Conservation (phyloP, 805 yeast species). For the Candida vartiovaarae region DNA sequence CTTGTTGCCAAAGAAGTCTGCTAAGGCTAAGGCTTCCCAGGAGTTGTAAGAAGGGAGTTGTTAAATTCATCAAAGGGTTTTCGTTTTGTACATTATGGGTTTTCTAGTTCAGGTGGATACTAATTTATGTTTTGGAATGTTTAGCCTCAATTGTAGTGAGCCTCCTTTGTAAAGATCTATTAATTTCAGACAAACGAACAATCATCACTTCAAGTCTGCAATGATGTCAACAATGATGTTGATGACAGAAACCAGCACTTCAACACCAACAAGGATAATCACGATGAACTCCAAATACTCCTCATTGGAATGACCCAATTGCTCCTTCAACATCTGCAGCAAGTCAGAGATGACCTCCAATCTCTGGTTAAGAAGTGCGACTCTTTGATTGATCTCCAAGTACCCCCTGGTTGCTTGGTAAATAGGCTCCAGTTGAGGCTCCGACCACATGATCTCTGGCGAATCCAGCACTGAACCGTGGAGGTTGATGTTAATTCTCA, state of each 20-base stretch:
- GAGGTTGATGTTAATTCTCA: constrained; percentile 72
- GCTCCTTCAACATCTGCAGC: constrained; percentile 94
- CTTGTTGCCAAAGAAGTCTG: constrained; percentile 74
- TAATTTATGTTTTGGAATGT: constrained; percentile 17
- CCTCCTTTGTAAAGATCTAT: not conserved
- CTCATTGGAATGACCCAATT: constrained; percentile 89
- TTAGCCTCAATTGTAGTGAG: not conserved
- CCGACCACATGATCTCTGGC: constrained; percentile 98
- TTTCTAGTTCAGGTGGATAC: constrained; percentile 21
- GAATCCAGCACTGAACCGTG: constrained; percentile 90
- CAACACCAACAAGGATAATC: constrained; percentile 84
- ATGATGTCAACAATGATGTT: constrained; percentile 62
- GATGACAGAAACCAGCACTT: constrained; percentile 79
- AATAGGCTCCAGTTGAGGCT: constrained; percentile 95
- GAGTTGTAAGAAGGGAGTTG: constrained; percentile 36
- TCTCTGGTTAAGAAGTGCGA: constrained; percentile 81
- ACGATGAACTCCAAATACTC: constrained; percentile 90
- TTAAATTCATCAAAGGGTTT: constrained; percentile 8
- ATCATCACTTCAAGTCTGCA: constrained; percentile 22
- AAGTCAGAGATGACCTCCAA: constrained; percentile 90
- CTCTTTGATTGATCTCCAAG: constrained; percentile 91
- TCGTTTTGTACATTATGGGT: constrained; percentile 20
- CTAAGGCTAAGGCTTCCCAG: constrained; percentile 58
- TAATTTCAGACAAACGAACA: not conserved
- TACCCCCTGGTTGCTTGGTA: constrained; percentile 97